phyloP scores from a whole-genome alignment of 768 basidiomycete species.

The Psilocybe tampanensis region DNA sequence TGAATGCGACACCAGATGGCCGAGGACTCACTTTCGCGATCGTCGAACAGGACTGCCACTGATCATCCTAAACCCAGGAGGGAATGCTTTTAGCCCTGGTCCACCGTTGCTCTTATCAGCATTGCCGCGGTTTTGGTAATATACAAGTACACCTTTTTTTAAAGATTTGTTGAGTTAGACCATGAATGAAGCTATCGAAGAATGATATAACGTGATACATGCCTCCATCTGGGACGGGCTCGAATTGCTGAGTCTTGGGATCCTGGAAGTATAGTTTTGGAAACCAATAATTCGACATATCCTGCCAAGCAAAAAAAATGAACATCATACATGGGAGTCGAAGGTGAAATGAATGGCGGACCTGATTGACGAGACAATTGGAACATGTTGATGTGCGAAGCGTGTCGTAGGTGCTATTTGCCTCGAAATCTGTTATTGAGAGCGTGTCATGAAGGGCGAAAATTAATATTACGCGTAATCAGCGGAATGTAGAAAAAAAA shows the following conservation, averaged over 20 bases:
- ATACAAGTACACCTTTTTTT: constrained; percentile 38
- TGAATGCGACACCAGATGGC: too few relatives aligned
- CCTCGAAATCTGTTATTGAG: constrained; percentile 33
- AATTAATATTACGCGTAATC: background rate
- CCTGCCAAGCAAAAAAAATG: too few relatives aligned
- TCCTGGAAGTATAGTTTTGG: constrained; percentile 45
- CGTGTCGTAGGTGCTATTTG: constrained; percentile 34
- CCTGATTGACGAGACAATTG: constrained; percentile 37
- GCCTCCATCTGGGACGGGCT: constrained; percentile 41
- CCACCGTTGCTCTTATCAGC: constrained; percentile 41
- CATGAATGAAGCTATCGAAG: too few relatives aligned
- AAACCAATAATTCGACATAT: constrained; percentile 46
- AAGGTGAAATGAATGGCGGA: constrained; percentile 5
- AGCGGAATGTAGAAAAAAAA: too few relatives aligned
- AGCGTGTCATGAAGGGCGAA: too few relatives aligned
- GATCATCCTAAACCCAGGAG: constrained; percentile 44
- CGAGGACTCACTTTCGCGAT: constrained; percentile 30
- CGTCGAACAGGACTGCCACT: constrained; percentile 41
- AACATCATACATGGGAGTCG: too few relatives aligned
- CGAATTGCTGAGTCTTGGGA: constrained; percentile 36
- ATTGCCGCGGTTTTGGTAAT: constrained; percentile 44
- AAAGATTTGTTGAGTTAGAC: too few relatives aligned
- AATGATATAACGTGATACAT: too few relatives aligned
- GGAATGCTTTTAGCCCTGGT: constrained; percentile 42
- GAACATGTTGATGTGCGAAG: constrained; percentile 40